Base-by-base conservation (phyloP, 2,329 filamentous ascomycete species). In the Chaetomiaceae sp. region DNA sequence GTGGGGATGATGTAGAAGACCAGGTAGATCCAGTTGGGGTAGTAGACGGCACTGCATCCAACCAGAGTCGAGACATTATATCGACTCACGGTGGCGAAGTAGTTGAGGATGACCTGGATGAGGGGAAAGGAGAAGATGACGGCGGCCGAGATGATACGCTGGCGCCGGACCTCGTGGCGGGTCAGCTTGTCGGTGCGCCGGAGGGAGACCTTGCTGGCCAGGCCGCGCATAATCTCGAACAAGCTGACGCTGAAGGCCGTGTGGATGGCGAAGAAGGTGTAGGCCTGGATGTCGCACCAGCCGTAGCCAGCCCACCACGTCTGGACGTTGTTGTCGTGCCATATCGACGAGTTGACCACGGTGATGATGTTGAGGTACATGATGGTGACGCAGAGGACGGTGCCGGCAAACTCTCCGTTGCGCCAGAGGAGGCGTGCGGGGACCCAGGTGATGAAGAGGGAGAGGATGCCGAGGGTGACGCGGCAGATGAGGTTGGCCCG, bases 121-220 rank as follows among this genome's bases (percentile, higher is more conserved):
- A 79, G 8, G 0, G 80, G 79, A 3, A 79, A 53, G 1, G 78
- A 72, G 49, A 83, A 81, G 56, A 84, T 78, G 68, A 82, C 73
- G 56, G 78, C 67, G 4, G 74, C 73, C 59, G 83, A 79, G 6
- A 74, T 53, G 8, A 77, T 53, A 48, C 72, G 73, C 20, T 73
- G 70, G 1, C 68, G 67, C 14, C 68, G 68, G 53, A 66, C 71
- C 67, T 82, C 78, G 4, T 55, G 59, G 17, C 64, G 58, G 1
- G 69, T 72, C 6, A 75, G 65, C 5, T 69, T 67, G 45, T 68
- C 67, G 22, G 71, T 73, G 2, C 76, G 68, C 47, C 72, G 59
- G 23, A 78, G 63, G 29, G 71, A 72, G 49, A 83, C 72, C 60
- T 79, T 78, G 34, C 70, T 64, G 14, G 79, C 72, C 9, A 83